A percentile compares a stretch with the other conserved stretches of the same genome.
Conservation (phyloP, 139 green algal species). For the Spirogloea muscicola region DNA sequence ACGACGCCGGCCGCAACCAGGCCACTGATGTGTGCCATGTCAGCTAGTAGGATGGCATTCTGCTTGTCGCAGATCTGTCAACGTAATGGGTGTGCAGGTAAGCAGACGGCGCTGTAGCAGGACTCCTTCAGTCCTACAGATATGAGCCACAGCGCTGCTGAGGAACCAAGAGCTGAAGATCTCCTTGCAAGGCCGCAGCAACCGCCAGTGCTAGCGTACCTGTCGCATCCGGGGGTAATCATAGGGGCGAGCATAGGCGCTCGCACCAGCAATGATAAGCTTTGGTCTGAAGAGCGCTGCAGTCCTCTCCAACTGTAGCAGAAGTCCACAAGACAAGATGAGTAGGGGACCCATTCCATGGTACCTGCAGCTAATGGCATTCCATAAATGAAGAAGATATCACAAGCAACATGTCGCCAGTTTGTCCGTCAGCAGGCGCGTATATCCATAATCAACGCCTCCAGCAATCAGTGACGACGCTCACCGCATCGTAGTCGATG, state of each 20-base stretch:
- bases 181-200: too few species aligned
- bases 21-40: slow-evolving; percentile 98
- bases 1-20: slow-evolving; percentile 80
- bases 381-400: slow-evolving; percentile 5
- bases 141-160: too few species aligned
- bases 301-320: slow-evolving; percentile 40
- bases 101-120: too few species aligned
- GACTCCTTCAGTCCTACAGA: too few species aligned
- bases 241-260: slow-evolving; percentile 87
- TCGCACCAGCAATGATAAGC: slow-evolving; percentile 90
- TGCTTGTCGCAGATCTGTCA: slow-evolving; percentile 50
- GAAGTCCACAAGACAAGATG: neutral
- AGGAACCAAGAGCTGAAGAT: too few species aligned
- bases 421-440: slow-evolving; percentile 74
- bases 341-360: neutral
- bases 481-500: slow-evolving; percentile 88
- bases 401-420: neutral
- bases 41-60: slow-evolving; percentile 73
- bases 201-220: too few species aligned
- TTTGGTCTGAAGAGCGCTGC: slow-evolving; percentile 52
- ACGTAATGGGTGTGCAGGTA: too few species aligned
- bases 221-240: slow-evolving; percentile 91
- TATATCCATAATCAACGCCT: slow-evolving; percentile 60
- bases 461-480: neutral
- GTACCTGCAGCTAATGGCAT: neutral